A percentile compares a stretch with the other conserved stretches of the same genome.
These are phyloP conservation scores for Cadophora sp. DNA, from an alignment of 2,329 filamentous ascomycete genomes.

Conservation along the genomic window DNA sequence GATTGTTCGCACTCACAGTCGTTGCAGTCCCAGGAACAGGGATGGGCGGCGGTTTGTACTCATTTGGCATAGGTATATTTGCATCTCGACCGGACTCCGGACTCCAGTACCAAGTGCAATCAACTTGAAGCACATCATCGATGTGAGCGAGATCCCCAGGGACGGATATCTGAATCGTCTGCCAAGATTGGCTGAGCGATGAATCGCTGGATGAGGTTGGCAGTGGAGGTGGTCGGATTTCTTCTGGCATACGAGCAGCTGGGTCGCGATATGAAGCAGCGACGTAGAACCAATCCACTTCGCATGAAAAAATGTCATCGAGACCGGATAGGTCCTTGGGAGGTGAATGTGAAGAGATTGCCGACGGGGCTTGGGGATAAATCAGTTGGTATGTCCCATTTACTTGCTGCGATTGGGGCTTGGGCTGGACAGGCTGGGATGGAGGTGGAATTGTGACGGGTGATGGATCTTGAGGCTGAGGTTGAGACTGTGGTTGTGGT, in stretches of 20 bases:
- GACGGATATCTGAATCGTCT: neutral
- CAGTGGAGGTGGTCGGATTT: neutral
- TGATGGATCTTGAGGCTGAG: too few relatives aligned
- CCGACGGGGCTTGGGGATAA: neutral
- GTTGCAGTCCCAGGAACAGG: neutral
- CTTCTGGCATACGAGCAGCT: neutral
- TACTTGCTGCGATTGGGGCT: neutral
- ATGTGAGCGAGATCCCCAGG: constrained; percentile 1
- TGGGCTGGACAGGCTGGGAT: neutral
- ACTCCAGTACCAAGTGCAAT: neutral
- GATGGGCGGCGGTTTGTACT: neutral
- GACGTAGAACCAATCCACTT: neutral
- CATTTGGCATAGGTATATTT: neutral
- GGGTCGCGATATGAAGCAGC: neutral
- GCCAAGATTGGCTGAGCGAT: neutral
- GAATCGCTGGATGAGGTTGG: neutral
- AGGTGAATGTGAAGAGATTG: neutral
- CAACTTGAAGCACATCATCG: neutral
- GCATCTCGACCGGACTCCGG: neutral
- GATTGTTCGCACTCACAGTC: neutral
- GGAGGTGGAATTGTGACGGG: too few relatives aligned
- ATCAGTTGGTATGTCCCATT: neutral
- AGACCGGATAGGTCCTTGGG: neutral
- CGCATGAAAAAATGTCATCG: neutral
- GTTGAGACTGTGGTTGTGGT: neutral